phyloP scores from a whole-genome alignment of 2,329 filamentous ascomycete genomes.

The Penicillium sp. region DNA sequence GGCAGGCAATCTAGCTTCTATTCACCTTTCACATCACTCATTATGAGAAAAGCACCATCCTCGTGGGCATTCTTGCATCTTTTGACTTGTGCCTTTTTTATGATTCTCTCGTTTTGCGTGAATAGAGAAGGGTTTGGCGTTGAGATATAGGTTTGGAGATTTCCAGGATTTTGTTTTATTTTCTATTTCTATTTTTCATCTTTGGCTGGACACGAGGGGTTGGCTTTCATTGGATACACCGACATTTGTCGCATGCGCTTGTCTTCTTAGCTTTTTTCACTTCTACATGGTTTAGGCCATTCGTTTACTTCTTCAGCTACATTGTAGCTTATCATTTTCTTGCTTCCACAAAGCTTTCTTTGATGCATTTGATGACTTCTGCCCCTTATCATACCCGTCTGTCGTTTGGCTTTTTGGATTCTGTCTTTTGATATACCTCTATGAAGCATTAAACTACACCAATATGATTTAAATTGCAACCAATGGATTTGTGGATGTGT shows the following conservation, averaged over 20 bases:
- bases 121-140: constrained; percentile 28
- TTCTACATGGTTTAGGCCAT: neutral
- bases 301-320: neutral
- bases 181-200: neutral
- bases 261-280: neutral
- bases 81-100: neutral
- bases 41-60: constrained; percentile 11
- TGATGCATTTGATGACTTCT: constrained; percentile 12
- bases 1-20: neutral
- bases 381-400: constrained; percentile 13
- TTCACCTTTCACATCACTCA: neutral
- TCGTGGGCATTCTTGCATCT: neutral
- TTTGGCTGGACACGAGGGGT: neutral
- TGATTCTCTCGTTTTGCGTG: constrained; percentile 3
- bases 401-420: neutral
- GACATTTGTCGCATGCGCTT: neutral
- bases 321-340: neutral
- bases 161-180: neutral
- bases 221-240: neutral
- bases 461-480: constrained; percentile 1
- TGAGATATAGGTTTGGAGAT: constrained; percentile 21
- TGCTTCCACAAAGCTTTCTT: neutral
- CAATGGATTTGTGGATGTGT: neutral
- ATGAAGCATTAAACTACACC: constrained; percentile 3
- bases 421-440: constrained; percentile 2